Base-by-base conservation (phyloP, 1,284 basidiomycete genomes). In the Microbotryomycetes sp. region DNA sequence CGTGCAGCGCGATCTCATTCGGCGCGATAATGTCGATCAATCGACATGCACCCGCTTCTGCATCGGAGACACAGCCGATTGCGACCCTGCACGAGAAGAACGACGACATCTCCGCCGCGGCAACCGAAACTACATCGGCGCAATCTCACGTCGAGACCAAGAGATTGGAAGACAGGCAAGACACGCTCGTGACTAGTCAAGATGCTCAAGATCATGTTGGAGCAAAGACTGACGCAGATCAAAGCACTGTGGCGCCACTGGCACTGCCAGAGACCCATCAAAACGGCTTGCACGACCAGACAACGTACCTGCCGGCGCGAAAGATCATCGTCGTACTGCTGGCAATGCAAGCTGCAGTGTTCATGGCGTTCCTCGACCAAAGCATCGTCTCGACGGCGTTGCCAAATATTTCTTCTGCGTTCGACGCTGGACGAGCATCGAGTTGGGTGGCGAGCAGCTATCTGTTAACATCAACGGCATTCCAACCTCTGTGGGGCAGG, bases 401-500 rank as follows among this genome's bases (percentile, higher is more conserved):
- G 14, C 51, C 51, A 7, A 42, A 45, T 19, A 83, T 89, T 49
- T 83, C 86, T 2, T 71, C 81, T n/a, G 78, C 80, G 0, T 88
- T 89, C 76, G 78, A 84, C 59, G 82, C 84, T 0, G 85, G 86
- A 0, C 80, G 84, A 2, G 79, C 85, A 16, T 78, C 80, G 12
- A 83, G 83, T 1, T 89, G 86, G 86, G 85, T 89, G 0, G 84
- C 84, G 0, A 82, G 83, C 0, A 81, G 80, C 0, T 86, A 86
- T 69, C 77, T 87, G 31, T 76, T 87, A 56, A 85, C 83, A 0
- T 82, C 80, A 0, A 84, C 86, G 6, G 81, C 83, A 16, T 84
- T 86, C 66, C 86, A 87, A 73, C 80, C 76, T 1, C 74, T 82
- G 4, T 82, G 87, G 73, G 86, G 86, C 32, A 80, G 85, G 6